These are phyloP conservation scores for Macrolepiota fuliginosa DNA, from an alignment of 768 basidiomycete genomes.

Conservation along the genomic window DNA sequence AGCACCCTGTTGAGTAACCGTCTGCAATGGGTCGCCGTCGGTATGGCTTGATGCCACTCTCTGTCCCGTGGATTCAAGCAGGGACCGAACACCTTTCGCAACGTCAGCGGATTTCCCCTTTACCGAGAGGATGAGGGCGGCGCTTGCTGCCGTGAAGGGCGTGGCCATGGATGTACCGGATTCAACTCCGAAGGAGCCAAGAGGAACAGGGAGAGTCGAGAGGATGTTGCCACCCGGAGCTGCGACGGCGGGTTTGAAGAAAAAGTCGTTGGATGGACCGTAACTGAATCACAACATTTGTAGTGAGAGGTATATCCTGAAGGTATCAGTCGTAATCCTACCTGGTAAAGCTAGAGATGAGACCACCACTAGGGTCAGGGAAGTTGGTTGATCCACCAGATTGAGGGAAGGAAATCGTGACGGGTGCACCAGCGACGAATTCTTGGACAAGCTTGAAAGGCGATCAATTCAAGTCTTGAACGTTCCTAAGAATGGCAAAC, in stretches of 20 bases:
- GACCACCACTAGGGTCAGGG: constrained; percentile 51
- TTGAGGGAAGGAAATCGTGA: constrained; percentile 50
- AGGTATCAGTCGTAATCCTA: constrained; percentile 7
- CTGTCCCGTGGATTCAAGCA: constrained; percentile 46
- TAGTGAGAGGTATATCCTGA: not conserved
- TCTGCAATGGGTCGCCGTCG: constrained; percentile 44
- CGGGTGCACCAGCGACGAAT: constrained; percentile 39
- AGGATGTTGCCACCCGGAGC: constrained; percentile 54
- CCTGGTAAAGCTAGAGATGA: constrained; percentile 52
- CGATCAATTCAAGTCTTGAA: not conserved
- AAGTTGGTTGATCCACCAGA: constrained; percentile 37
- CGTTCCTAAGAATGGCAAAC: not conserved
- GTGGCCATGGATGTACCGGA: constrained; percentile 47
- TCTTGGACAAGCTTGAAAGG: constrained; percentile 42
- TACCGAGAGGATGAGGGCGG: constrained; percentile 40
- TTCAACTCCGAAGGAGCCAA: constrained; percentile 36
- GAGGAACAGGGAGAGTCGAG: constrained; percentile 40
- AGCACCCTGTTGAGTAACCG: constrained; percentile 48
- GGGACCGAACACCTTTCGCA: constrained; percentile 25
- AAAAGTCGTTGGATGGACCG: constrained; percentile 60
- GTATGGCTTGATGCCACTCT: constrained; percentile 36
- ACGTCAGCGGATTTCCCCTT: constrained; percentile 33
- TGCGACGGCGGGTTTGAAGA: constrained; percentile 52
- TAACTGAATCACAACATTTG: constrained; percentile 28
- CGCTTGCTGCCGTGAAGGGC: constrained; percentile 44